A percentile compares a stretch with the other conserved stretches of the same genome.
These are phyloP conservation scores for Rhodotorula mucilaginosa DNA, from an alignment of 1,284 basidiomycete species.

Conservation along the genomic window DNA sequence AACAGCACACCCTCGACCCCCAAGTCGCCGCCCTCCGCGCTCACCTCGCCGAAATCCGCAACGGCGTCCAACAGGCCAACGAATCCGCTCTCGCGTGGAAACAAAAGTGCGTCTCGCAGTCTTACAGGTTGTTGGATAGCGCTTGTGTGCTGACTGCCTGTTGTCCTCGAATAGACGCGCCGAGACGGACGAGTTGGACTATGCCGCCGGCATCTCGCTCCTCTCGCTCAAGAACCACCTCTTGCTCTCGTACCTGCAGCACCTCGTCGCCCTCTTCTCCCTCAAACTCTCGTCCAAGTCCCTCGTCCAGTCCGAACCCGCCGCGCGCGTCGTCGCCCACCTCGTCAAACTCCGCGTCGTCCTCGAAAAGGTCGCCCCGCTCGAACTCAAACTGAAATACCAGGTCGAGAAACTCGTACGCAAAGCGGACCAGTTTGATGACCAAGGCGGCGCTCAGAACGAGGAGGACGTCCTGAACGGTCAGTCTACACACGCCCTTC, in stretches of 20 bases:
- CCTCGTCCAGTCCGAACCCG: conserved; percentile 50
- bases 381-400: conserved; percentile 86
- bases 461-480: conserved; percentile 64
- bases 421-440: conserved; percentile 62
- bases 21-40: conserved; percentile 21
- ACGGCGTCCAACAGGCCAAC: conserved; percentile 7
- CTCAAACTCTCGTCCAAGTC: conserved; percentile 66
- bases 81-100: conserved; percentile 21
- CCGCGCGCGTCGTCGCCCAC: conserved; percentile 53
- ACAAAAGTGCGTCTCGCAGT: neutral
- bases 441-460: conserved; percentile 50
- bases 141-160: too few species aligned
- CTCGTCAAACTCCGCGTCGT: conserved; percentile 70
- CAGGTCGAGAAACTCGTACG: conserved; percentile 91
- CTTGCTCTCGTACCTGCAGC: conserved; percentile 82
- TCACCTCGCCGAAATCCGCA: conserved; percentile 21
- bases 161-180: neutral
- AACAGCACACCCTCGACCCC: neutral
- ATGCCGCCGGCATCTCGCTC: conserved; percentile 78
- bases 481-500: conserved; percentile 46
- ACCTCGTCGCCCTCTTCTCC: conserved; percentile 72
- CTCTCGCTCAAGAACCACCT: conserved; percentile 83
- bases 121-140: too few species aligned
- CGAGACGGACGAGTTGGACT: conserved; percentile 32
- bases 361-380: conserved; percentile 71